phyloP scores from a whole-genome alignment of 208 protist genomes.

The Acanthamoeba lugdunensis region DNA sequence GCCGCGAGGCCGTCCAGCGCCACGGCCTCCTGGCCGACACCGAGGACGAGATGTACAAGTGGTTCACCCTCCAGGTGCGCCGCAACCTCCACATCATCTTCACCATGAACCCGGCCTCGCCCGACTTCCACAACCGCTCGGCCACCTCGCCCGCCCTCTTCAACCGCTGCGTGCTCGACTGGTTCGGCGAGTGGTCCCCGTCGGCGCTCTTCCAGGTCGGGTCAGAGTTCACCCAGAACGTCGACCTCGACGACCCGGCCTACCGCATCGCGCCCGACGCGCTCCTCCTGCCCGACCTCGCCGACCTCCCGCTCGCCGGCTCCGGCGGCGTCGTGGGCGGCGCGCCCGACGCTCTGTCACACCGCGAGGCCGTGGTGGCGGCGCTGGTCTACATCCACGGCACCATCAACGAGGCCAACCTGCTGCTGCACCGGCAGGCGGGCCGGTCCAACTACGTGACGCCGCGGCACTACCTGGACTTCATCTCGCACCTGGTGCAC shows the following conservation, averaged over 20 bases:
- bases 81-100: constrained; percentile 98
- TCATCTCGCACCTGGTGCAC: constrained; percentile 94
- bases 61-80: constrained; percentile 96
- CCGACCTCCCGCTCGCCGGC: neutral
- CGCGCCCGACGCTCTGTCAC: neutral
- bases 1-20: constrained; percentile 84
- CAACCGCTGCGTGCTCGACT: constrained; percentile 99
- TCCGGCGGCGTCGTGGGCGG: neutral
- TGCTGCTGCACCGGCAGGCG: constrained; percentile 80
- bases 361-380: constrained; percentile 89
- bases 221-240: constrained; percentile 89
- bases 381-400: constrained; percentile 94
- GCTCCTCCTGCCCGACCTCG: constrained; percentile 31
- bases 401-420: constrained; percentile 90
- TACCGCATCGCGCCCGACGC: constrained; percentile 78
- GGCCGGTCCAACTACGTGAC: constrained; percentile 91
- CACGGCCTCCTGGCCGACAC: constrained; percentile 73
- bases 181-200: constrained; percentile 98
- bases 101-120: constrained; percentile 98
- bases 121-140: constrained; percentile 94
- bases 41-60: constrained; percentile 83
- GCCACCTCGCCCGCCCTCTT: constrained; percentile 98
- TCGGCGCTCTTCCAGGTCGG: constrained; percentile 92
- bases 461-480: constrained; percentile 97
- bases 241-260: constrained; percentile 89